Evolutionary conservation across 352 stramenopile species (phyloP), one percentile per base, ranked within the genome.

Genomic region (Pythium brassicae): DNA sequence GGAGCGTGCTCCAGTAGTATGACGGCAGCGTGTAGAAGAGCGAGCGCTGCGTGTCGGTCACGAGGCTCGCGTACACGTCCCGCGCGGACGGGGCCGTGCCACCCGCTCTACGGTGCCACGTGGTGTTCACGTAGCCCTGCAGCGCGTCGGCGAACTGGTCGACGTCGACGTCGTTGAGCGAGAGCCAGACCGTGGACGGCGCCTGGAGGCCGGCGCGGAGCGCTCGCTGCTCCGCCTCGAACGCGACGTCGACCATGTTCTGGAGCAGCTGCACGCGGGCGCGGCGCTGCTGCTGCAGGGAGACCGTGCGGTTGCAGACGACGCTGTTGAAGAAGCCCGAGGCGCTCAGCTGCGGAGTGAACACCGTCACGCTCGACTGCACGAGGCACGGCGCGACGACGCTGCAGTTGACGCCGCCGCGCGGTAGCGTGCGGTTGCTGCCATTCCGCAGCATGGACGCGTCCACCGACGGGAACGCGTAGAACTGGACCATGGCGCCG

Each of bases 101-200:
- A 42, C 22, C 39, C 5, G 39, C 2, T 45, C 22, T 45, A 17
- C 39, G 29, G 22, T 23, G 57, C 23, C 70, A 71, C 14, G 69
- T 65, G 8, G 61, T 60, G 47, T 78, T 81, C 0, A 77, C 62
- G 27, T 66, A 63, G 9, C 76, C 71, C n/a, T 85, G 27, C 2
- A 87, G 42, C 6, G 66, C 69, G 56, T 89, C 79, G 0, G 76
- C 77, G 46, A 86, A 70, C 44, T 87, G 65, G 27, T 89, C 79
- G 9, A 65, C 53, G 15, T 76, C 57, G 47, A 72, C 69, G 55
- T 90, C 79, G 51, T 71, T 63, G 14, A 15, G 53, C 3, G 79
- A 83, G 50, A 83, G 83, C 79, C 77, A 87, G 10, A 73, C 71
- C 0, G 76, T 87, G 15, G 79, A 90, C 8, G 79, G 76, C 0